Conservation (phyloP, 345 rosid species). For the Hevea brasiliensis region DNA sequence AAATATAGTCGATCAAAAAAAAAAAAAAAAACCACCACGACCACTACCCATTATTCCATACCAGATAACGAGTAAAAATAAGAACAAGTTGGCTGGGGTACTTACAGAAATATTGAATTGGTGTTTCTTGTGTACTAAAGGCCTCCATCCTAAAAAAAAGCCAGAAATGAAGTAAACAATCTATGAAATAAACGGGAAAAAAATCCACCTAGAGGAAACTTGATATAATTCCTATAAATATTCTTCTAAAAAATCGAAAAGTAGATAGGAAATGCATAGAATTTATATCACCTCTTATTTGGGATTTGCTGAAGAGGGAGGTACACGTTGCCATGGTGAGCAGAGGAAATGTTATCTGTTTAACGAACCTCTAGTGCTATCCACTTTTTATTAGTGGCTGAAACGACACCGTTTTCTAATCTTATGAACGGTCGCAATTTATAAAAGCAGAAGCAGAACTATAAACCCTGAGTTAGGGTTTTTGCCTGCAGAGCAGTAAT, state of each 20-base stretch:
- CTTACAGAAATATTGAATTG: constrained; percentile 10
- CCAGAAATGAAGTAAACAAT: neutral
- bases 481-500: constrained; percentile 22
- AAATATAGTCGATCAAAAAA: neutral
- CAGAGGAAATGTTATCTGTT: neutral
- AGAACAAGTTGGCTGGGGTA: neutral
- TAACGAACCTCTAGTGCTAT: neutral
- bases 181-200: neutral
- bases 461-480: constrained; percentile 4
- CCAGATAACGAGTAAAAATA: neutral
- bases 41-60: no score
- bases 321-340: neutral
- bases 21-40: neutral
- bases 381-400: neutral
- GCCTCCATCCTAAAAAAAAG: neutral
- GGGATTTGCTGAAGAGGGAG: neutral
- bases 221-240: no score
- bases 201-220: neutral
- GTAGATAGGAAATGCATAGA: neutral
- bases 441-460: neutral
- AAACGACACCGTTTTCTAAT: neutral
- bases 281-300: neutral
- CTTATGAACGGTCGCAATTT: neutral
- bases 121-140: constrained; percentile 5
- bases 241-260: neutral